Evolutionary conservation across 176 grass and related monocot species (phyloP).

Genomic region (Cocos nucifera): DNA sequence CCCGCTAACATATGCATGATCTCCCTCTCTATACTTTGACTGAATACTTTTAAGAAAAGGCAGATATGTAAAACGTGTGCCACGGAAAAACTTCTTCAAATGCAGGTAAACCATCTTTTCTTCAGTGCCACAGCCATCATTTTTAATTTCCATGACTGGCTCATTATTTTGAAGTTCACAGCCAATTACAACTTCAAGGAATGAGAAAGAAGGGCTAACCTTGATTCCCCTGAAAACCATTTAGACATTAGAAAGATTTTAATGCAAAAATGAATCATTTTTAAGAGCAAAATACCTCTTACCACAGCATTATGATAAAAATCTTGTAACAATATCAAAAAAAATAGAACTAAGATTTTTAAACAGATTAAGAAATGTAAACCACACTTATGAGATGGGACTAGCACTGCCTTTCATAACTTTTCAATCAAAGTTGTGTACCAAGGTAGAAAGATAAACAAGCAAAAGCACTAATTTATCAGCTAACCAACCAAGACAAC

Average conservation of each 20-base stretch:
- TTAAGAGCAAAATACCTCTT: no score
- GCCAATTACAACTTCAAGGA: slow-evolving; percentile 61
- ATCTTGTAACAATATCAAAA: no score
- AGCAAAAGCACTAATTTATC: no score
- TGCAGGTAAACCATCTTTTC: slow-evolving; percentile 73
- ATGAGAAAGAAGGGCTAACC: slow-evolving; percentile 38
- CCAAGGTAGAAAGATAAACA: no score
- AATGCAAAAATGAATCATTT: no score
- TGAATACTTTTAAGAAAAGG: slow-evolving; percentile 59
- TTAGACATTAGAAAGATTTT: background rate
- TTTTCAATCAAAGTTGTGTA: no score
- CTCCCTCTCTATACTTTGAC: slow-evolving; percentile 75
- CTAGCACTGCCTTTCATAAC: no score
- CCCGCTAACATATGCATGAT: slow-evolving; percentile 82
- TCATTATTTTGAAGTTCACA: slow-evolving; percentile 46
- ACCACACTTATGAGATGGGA: no score
- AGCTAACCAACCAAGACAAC: no score
- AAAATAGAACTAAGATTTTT: no score
- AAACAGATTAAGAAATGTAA: no score
- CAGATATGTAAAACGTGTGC: slow-evolving; percentile 43
- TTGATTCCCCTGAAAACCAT: slow-evolving; percentile 49
- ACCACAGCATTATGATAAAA: no score
- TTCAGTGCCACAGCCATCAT: slow-evolving; percentile 21
- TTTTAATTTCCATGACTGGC: slow-evolving; percentile 34
- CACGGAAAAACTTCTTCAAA: slow-evolving; percentile 68